Evolutionary conservation across 257 asterid species (phyloP).

Genomic region (Coffea eugenioides): DNA sequence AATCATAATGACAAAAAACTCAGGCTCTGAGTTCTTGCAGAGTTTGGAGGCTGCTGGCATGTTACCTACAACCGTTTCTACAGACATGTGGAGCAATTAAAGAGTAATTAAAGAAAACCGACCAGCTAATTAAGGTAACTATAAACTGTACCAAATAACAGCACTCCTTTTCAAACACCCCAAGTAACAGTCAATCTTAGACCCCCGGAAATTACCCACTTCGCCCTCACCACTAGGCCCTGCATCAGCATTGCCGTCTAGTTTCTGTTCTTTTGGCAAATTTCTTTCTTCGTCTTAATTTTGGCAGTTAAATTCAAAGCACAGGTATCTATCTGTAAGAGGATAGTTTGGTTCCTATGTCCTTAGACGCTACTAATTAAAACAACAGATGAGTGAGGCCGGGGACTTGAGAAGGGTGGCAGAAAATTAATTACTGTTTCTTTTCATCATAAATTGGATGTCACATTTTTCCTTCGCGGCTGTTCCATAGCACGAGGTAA

Average conservation of each 20-base stretch:
- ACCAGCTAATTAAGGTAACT: slow-evolving; percentile 22
- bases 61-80: slow-evolving; percentile 56
- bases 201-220: too few relatives aligned
- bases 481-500: background rate
- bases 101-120: slow-evolving; percentile 32
- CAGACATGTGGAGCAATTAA: slow-evolving; percentile 59
- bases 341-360: background rate
- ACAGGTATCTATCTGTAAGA: background rate
- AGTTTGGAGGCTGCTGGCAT: slow-evolving; percentile 44
- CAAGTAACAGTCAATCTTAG: background rate
- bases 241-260: background rate
- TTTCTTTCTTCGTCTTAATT: background rate
- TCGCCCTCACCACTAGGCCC: too few relatives aligned
- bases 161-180: slow-evolving; percentile 17
- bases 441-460: slow-evolving; percentile 3
- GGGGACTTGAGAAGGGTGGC: background rate
- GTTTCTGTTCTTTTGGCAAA: background rate
- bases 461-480: background rate
- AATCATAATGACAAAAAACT: slow-evolving; percentile 12
- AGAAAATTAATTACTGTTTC: background rate
- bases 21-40: slow-evolving; percentile 14
- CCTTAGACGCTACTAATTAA: background rate
- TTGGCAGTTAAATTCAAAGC: background rate
- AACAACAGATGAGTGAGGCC: background rate
- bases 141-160: slow-evolving; percentile 17